Evolutionary conservation across 1,284 basidiomycete genomes (phyloP).

Genomic region (Malassezia nana): DNA sequence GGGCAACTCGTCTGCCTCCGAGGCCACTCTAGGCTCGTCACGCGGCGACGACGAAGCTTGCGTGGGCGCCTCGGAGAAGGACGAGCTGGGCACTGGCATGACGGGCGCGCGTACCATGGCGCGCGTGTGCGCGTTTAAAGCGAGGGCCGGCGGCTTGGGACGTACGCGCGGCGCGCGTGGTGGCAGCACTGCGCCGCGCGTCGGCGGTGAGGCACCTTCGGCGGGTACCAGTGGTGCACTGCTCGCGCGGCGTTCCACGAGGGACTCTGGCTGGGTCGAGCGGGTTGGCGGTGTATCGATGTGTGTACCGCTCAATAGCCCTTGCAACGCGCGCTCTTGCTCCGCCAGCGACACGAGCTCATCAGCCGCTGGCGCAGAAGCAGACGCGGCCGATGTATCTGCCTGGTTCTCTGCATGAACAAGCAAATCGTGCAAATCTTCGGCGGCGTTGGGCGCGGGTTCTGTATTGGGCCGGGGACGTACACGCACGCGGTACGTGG

Average conservation of each 20-base stretch:
- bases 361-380: not conserved
- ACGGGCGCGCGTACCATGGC: not conserved
- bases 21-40: no score
- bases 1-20: conserved; percentile 2
- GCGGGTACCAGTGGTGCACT: not conserved
- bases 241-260: not conserved
- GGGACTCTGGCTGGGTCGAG: not conserved
- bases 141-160: not conserved
- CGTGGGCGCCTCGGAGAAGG: not conserved
- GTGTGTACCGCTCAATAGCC: not conserved
- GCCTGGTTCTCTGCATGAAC: not conserved
- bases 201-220: no score
- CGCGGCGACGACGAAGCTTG: not conserved
- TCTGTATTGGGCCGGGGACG: not conserved
- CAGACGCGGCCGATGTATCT: not conserved
- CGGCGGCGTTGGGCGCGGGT: not conserved
- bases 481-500: not conserved
- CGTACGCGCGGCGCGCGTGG: not conserved
- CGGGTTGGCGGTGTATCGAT: not conserved
- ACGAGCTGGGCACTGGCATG: not conserved
- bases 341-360: conserved; percentile 5
- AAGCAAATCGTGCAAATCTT: conserved; percentile 1
- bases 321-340: conserved; percentile 12
- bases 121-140: not conserved
- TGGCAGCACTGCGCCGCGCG: not conserved